Base-by-base conservation (phyloP, 345 rosid species). In the Eutrema heterophyllum region DNA sequence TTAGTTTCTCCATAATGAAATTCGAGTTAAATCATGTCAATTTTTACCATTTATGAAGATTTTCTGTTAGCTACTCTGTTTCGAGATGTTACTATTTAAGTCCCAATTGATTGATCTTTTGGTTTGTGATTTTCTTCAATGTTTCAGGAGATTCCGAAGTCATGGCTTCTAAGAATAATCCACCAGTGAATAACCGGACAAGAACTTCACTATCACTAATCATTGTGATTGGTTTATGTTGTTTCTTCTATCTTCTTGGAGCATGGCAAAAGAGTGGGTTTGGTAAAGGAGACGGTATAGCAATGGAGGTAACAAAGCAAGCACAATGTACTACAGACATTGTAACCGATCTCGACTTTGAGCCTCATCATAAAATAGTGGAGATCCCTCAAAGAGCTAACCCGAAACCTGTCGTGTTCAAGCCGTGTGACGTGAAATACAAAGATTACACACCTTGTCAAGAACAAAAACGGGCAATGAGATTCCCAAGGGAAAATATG, bases 201-300 rank as follows among this genome's bases (percentile, higher is more conserved):
- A 84, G 90, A 53, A 74, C 85, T 38, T 86, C 90, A 4, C 70
- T 88, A 35, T 83, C 86, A 33, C 70, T 92, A 61, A 83, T 89
- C 61, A 61, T 86, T 44, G 88, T 88, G 55, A 74, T 86, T 36
- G 86, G 86, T 70, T 75, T 92, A 69, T 92, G 96, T 64, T 83
- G 92, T 84, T 84, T 88, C 84, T 89, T 86, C 71, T 92, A 86
- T 79, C 63, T 68, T 3, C 62, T 88, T 80, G 91, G 94, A 35
- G 86, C 91, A 52, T 88, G 94, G 94, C 94, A 86, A 70, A 75
- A 84, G 68, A 88, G 88, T 80, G 89, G 87, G 29, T 86, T 85
- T 41, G 91, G 94, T 52, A 86, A 84, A 80, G 91, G 89, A 14
- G 88, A 84, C 62, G 81, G 80, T 56, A 83, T 85, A 55, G 88